A percentile compares a stretch with the other conserved stretches of the same genome.
These are phyloP conservation scores for Paracoccidioides brasiliensis DNA, from an alignment of 2,329 filamentous ascomycete genomes.

Conservation along the genomic window DNA sequence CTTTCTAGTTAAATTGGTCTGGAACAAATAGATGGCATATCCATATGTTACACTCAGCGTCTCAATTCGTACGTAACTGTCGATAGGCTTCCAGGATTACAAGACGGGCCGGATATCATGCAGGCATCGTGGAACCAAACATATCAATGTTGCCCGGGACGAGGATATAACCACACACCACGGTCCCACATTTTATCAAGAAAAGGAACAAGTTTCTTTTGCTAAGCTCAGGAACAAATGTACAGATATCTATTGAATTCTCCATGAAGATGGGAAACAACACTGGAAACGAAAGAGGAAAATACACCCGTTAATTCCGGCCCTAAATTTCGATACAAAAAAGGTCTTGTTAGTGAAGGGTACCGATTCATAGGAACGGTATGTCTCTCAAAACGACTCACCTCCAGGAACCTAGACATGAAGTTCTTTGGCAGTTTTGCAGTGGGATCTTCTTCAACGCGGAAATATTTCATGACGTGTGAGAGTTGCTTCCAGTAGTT, in stretches of 20 bases:
- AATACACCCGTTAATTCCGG: conserved; percentile 11
- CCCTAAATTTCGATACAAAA: conserved; percentile 8
- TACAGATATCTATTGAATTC: conserved; percentile 5
- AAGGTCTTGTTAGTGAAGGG: neutral
- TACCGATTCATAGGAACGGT: neutral
- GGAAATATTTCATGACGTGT: conserved; percentile 95
- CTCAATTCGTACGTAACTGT: no score
- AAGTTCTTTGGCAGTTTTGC: conserved; percentile 73
- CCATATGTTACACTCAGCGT: no score
- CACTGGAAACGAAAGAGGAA: neutral
- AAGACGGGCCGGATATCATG: no score
- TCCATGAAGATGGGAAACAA: conserved; percentile 2
- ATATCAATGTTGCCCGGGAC: neutral
- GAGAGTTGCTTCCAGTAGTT: conserved; percentile 98
- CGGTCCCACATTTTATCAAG: neutral
- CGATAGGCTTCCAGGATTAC: no score
- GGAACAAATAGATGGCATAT: no score
- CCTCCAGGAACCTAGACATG: conserved; percentile 91
- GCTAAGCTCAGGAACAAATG: neutral
- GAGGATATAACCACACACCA: neutral
- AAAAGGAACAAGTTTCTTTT: neutral
- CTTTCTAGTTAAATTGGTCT: no score
- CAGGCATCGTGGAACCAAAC: no score
- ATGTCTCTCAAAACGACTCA: conserved; percentile 30
- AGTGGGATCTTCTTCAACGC: conserved; percentile 67